phyloP scores from a whole-genome alignment of 352 stramenopile species.

The Pythium pectinolyticum region DNA sequence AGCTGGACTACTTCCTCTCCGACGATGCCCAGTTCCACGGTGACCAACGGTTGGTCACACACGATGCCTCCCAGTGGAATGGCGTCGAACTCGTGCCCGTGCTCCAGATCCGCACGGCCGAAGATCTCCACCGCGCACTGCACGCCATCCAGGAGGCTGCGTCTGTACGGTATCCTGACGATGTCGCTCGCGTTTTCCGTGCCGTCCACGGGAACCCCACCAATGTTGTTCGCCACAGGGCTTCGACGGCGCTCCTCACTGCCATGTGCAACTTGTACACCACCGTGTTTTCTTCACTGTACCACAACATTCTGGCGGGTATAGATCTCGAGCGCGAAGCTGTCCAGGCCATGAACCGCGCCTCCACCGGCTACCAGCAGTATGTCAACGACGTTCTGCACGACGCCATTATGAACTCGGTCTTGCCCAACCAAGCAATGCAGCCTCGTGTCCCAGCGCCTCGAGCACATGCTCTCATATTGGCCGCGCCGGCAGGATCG shows the following conservation, averaged over 20 bases:
- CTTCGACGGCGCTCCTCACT: not conserved
- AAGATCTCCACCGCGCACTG: not conserved
- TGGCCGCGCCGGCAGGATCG: too few relatives aligned
- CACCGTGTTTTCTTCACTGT: not conserved
- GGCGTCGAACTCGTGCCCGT: not conserved
- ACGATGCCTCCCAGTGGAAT: constrained; percentile 13
- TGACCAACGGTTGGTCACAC: not conserved
- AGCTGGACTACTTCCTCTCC: constrained; percentile 5
- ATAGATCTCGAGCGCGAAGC: not conserved
- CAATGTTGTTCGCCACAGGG: not conserved
- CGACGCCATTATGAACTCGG: constrained; percentile 1
- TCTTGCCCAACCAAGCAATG: not conserved
- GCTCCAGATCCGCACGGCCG: not conserved
- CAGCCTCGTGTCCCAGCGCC: not conserved
- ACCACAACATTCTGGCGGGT: not conserved
- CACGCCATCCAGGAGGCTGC: constrained; percentile 13
- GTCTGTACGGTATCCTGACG: constrained; percentile 5
- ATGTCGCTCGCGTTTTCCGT: not conserved
- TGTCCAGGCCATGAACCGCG: not conserved
- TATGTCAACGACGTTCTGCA: not conserved
- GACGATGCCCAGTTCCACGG: not conserved
- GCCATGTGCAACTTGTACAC: constrained; percentile 8
- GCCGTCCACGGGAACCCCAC: not conserved
- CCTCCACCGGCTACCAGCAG: constrained; percentile 6
- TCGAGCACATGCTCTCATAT: too few relatives aligned